Evolutionary conservation across 345 rosid genomes (phyloP).

Genomic region (Theobroma cacao): DNA sequence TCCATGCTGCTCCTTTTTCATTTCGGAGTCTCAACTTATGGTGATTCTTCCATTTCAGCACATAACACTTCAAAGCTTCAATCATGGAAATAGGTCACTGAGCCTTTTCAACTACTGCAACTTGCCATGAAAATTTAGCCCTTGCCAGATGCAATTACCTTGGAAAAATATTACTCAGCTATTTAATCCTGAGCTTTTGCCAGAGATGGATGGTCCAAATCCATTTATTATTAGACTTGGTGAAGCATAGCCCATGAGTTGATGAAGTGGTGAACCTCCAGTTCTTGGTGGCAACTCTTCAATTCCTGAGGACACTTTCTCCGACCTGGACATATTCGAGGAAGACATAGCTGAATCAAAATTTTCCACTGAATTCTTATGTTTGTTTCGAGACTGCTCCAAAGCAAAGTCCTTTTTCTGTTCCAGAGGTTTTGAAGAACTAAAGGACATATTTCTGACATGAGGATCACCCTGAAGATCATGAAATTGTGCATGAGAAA

Average conservation of each 20-base stretch:
- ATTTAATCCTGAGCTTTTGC: not conserved
- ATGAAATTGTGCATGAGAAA: conserved; percentile 19
- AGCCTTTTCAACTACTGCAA: not conserved
- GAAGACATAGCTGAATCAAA: conserved; percentile 32
- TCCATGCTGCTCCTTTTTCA: not conserved
- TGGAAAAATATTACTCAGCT: not conserved
- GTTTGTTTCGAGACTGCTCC: conserved; percentile 23
- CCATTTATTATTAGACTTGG: conserved; percentile 52
- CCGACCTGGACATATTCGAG: conserved; percentile 22
- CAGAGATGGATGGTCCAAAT: conserved; percentile 8
- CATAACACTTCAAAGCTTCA: not conserved
- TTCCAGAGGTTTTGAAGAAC: conserved; percentile 20
- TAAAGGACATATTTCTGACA: conserved; percentile 17
- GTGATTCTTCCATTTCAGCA: not conserved
- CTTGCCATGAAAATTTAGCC: not conserved
- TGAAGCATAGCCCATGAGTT: conserved; percentile 85
- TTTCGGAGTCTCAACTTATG: not conserved
- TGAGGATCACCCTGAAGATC: conserved; percentile 8
- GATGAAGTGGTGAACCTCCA: conserved; percentile 69
- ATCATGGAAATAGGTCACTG: not conserved
- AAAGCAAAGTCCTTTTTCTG: conserved; percentile 25
- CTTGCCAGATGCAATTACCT: not conserved
- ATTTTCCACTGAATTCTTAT: conserved; percentile 27
- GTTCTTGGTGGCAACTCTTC: conserved; percentile 36
- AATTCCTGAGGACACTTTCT: conserved; percentile 37